Base-by-base conservation (phyloP, 1,139 yeast species). In the Pneumocystis wakefieldiae region DNA sequence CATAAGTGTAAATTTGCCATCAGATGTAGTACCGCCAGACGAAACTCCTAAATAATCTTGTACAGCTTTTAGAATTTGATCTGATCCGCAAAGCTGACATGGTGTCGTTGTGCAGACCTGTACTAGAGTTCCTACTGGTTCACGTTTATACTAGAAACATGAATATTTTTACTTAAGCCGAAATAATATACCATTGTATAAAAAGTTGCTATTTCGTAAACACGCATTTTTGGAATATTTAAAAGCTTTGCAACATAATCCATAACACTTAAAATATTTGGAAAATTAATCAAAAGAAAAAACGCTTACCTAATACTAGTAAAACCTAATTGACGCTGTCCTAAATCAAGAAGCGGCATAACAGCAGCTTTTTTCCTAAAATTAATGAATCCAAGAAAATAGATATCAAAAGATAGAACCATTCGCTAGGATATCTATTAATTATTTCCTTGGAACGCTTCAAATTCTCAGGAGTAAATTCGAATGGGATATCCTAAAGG, bases 151-250 rank as follows among this genome's bases (percentile, higher is more conserved):
- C 55, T 48, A 48, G 24, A 48, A 85, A 88, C 14, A 37, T 57
- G 12, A 39, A 57, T 24, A 37, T 57, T 37, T 57, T 19, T 12
- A 15, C 28, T 10, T 37, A 14, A 29, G 24, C 3, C 5, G 5
- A 39, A 19, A 12, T 4, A 5, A 57, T 57, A 37, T 57, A 39
- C 41, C 96, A 88, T 88, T 71, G 96, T 87, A 77, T 88, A 88
- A 77, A 88, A 88, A 61, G 95, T 86, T 57, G 96, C 96, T 66
- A 88, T 96, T 75, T 88, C 61, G 75, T 88, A 88, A 39, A 88
- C 96, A 77, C 96, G 83, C 96, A 88, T 88, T 67, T 95, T 95
- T 39, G 96, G 96, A 85, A 88, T 86, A 71, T 87, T 92, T 71
- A 87, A 80, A 72, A 86, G 73, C 75, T 85, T 83, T 66, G 95